These are phyloP conservation scores for Colletotrichum acutatum DNA, from an alignment of 2,329 filamentous ascomycete genomes.

Conservation along the genomic window DNA sequence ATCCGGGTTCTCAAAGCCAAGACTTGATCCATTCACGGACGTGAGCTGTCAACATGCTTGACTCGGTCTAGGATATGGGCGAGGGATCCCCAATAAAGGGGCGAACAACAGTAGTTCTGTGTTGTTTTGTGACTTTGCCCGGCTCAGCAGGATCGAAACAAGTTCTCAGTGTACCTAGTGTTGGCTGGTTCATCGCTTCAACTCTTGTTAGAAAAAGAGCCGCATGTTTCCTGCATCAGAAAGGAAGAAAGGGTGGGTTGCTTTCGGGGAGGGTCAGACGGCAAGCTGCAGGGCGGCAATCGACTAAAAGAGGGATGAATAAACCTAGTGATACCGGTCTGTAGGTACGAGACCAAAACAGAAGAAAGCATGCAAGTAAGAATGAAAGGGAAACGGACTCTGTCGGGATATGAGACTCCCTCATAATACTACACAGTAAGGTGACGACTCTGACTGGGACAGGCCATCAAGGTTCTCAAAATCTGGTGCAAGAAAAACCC, in stretches of 20 bases:
- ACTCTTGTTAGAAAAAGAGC: slow-evolving; percentile 4
- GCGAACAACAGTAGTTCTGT: background rate
- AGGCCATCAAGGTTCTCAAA: slow-evolving; percentile 9
- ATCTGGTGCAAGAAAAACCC: background rate
- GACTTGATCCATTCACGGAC: background rate
- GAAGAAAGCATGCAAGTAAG: slow-evolving; percentile 10
- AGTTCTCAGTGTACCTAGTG: background rate
- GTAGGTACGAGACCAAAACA: background rate
- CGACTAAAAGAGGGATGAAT: background rate
- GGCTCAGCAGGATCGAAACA: background rate
- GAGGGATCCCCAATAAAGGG: slow-evolving; percentile 1
- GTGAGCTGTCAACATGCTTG: slow-evolving; percentile 27
- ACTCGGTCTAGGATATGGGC: slow-evolving; percentile 10
- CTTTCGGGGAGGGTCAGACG: slow-evolving; percentile 20
- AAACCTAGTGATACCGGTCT: background rate
- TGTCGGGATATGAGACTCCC: slow-evolving; percentile 27
- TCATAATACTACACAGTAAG: background rate
- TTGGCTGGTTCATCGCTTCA: background rate
- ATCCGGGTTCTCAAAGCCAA: slow-evolving; percentile 34
- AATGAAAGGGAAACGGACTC: slow-evolving; percentile 25
- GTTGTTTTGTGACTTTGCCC: background rate
- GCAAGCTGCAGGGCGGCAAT: slow-evolving; percentile 20
- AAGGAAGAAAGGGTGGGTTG: slow-evolving; percentile 8
- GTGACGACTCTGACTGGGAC: slow-evolving; percentile 1
- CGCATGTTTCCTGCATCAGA: background rate